A percentile compares a stretch with the other conserved stretches of the same genome.
Evolutionary conservation across 208 protist genomes (phyloP).

Genomic region (Endotrypanum monterogeii): DNA sequence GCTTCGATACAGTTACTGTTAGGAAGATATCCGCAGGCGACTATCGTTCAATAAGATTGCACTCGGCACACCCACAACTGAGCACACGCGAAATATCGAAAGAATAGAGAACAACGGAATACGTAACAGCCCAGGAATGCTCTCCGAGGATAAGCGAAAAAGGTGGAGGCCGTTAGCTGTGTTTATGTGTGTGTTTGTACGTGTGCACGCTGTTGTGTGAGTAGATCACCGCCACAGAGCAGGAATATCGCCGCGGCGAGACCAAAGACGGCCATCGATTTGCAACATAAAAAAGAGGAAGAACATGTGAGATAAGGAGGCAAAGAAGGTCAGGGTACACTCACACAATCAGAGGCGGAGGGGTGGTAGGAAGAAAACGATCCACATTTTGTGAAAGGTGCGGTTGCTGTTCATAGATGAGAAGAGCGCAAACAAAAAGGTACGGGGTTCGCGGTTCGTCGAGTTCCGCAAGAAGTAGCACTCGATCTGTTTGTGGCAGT

Average conservation of each 20-base stretch:
- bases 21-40: not conserved
- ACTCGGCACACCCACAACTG: not conserved
- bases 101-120: not conserved
- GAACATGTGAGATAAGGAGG: too few species aligned
- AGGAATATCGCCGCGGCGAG: too few species aligned
- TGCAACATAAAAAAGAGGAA: too few species aligned
- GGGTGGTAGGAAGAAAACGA: not conserved
- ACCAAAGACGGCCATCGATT: too few species aligned
- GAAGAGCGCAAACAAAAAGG: not conserved
- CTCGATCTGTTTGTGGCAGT: not conserved
- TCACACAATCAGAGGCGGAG: not conserved
- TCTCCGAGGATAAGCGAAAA: not conserved
- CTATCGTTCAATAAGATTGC: not conserved
- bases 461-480: not conserved
- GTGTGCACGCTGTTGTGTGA: too few species aligned
- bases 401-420: not conserved
- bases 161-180: not conserved
- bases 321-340: too few species aligned
- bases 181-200: conserved; percentile 1
- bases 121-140: not conserved
- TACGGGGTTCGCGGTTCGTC: not conserved
- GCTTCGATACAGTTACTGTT: not conserved
- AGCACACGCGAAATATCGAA: not conserved
- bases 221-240: too few species aligned
- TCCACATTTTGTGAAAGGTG: too few species aligned